phyloP scores from a whole-genome alignment of 2,329 filamentous ascomycete genomes.

The Talaromyces rugulosus region DNA sequence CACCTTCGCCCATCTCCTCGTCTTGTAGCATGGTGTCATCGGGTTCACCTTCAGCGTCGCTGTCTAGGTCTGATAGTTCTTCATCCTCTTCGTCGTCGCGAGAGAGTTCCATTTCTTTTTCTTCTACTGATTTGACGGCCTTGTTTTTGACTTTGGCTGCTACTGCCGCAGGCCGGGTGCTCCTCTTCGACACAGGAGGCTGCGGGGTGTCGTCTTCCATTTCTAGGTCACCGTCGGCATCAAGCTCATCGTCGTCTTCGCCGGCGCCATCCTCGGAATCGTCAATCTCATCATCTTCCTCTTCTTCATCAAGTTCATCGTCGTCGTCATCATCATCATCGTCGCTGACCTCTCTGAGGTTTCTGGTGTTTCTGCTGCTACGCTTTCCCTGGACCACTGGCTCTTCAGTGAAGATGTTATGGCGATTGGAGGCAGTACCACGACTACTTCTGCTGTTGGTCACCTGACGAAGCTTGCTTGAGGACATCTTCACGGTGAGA shows the following conservation, averaged over 20 bases:
- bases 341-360: constrained; percentile 42
- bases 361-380: constrained; percentile 42
- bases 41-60: constrained; percentile 44
- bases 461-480: constrained; percentile 47
- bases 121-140: constrained; percentile 42
- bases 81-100: constrained; percentile 50
- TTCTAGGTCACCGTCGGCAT: constrained; percentile 34
- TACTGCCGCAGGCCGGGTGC: constrained; percentile 33
- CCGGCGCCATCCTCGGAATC: constrained; percentile 29
- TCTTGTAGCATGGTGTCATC: constrained; percentile 44
- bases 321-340: constrained; percentile 47
- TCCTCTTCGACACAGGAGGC: constrained; percentile 30
- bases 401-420: constrained; percentile 43
- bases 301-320: constrained; percentile 30
- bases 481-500: constrained; percentile 48
- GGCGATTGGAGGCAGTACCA: constrained; percentile 6
- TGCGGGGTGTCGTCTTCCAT: constrained; percentile 45
- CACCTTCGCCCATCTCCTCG: constrained; percentile 29
- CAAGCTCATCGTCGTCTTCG: constrained; percentile 31
- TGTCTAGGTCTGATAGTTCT: constrained; percentile 41
- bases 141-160: constrained; percentile 31
- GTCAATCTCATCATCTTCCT: constrained; percentile 37
- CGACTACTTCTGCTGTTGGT: constrained; percentile 26
- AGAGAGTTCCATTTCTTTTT: constrained; percentile 42
- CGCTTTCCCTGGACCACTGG: constrained; percentile 44